Percentiles rank a stretch among this genome's conserved stretches.
phyloP scores from a whole-genome alignment of 2,329 filamentous ascomycete species.

The Talaromyces sp. region DNA sequence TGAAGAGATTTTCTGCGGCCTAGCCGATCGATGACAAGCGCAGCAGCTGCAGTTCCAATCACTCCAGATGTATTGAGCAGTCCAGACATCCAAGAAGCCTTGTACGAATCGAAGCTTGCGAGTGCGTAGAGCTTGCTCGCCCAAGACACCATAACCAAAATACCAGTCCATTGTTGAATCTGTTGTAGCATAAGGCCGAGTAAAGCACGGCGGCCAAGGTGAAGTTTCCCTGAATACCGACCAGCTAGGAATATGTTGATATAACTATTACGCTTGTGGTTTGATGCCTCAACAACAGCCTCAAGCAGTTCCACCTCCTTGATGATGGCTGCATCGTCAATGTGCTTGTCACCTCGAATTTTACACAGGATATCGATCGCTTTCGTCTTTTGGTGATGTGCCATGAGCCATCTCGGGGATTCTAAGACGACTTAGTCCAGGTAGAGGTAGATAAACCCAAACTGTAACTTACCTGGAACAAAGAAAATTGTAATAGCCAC shows the following conservation, averaged over 20 bases:
- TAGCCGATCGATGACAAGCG: conserved; percentile 27
- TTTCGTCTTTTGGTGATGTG: conserved; percentile 31
- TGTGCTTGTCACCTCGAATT: conserved; percentile 29
- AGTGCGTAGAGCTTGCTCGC: conserved; percentile 23
- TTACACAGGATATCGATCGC: conserved; percentile 37
- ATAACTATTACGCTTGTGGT: conserved; percentile 40
- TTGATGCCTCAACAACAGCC: conserved; percentile 39
- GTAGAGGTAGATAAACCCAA: background rate
- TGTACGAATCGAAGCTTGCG: conserved; percentile 25
- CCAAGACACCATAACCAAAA: conserved; percentile 43
- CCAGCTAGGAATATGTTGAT: conserved; percentile 38
- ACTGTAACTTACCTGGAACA: conserved; percentile 6
- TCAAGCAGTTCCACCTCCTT: conserved; percentile 41
- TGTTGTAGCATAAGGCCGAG: conserved; percentile 43
- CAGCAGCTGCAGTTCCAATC: conserved; percentile 25
- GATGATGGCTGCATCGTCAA: conserved; percentile 33
- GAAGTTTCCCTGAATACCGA: conserved; percentile 34
- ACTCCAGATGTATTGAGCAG: conserved; percentile 26
- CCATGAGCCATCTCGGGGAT: conserved; percentile 44
- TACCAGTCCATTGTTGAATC: conserved; percentile 47
- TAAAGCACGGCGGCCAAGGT: conserved; percentile 41
- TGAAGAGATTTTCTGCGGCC: conserved; percentile 19
- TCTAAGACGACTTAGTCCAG: conserved; percentile 37
- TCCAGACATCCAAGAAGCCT: conserved; percentile 24
- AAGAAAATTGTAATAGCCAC: conserved; percentile 27